Evolutionary conservation across 768 basidiomycete species (phyloP), one percentile per base, ranked within the genome.

Genomic region (Mycena vulgaris): DNA sequence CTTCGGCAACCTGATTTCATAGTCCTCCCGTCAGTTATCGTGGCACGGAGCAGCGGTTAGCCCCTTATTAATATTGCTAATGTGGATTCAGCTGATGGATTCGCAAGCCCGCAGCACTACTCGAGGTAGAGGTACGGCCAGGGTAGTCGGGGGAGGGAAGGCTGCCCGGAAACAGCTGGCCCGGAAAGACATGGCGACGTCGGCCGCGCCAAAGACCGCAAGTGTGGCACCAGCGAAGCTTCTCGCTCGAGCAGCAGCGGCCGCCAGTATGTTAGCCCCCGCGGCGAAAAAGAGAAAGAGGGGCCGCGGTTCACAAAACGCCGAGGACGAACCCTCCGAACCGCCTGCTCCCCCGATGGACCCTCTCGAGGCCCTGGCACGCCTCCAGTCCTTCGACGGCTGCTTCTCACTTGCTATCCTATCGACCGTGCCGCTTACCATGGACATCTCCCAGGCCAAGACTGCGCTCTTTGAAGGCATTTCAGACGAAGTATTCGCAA

Each of bases 371-470:
- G 49, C 16, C 6, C 71, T 75, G 7, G 74, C 74, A 3, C 71
- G 74, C n/a, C 28, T 65, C 28, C 74, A 75, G 51, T 37, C 68
- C 16, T 75, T 75, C 60, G 68, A 72, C 48, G 74, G 71, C 25
- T 56, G 71, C 52, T 75, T 75, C 62, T 72, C 74, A 0, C 57
- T 60, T 31, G 64, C 42, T 6, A 67, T 71, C 23, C 60, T 74
- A 1, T 23, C 60, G 0, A 52, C 69, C 25, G 39, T 74, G 13
- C 52, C 16, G n/a, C 67, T 66, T 28, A 49, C 10, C 23, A 25
- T 39, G 19, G 57, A 68, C 37, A 27, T 42, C 16, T 25, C 42
- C 2, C n/a, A 39, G 13, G 66, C 49, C 7, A 61, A 52, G 8
- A 42, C 66, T 10, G 49, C 28, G 25, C 23, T 74, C 31, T 49